A percentile compares a stretch with the other conserved stretches of the same genome.
Evolutionary conservation across 2,329 filamentous ascomycete genomes (phyloP).

Genomic region (Fusarium sarcochroum): DNA sequence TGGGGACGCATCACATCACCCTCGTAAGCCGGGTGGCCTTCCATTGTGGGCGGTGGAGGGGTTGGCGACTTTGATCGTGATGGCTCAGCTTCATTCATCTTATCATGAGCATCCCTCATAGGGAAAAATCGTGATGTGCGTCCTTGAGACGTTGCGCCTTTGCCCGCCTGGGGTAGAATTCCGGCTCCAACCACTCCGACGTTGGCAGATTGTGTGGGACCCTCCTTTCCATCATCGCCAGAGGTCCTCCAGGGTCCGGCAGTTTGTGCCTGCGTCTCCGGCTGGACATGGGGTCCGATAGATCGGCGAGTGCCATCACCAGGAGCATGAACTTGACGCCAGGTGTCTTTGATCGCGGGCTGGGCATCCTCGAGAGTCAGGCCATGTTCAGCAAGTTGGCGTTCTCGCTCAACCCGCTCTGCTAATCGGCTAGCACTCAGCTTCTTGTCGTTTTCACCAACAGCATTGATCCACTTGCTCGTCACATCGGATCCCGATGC

Average conservation of each 20-base stretch:
- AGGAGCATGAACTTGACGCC: slow-evolving; percentile 61
- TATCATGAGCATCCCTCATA: slow-evolving; percentile 63
- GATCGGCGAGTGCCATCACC: slow-evolving; percentile 55
- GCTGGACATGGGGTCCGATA: slow-evolving; percentile 43
- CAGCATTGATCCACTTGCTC: slow-evolving; percentile 60
- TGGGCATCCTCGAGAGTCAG: slow-evolving; percentile 61
- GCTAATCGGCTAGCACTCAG: slow-evolving; percentile 56
- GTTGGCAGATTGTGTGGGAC: slow-evolving; percentile 38
- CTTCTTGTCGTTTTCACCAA: slow-evolving; percentile 63
- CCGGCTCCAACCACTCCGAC: slow-evolving; percentile 50
- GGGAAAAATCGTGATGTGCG: slow-evolving; percentile 75
- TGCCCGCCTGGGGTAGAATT: slow-evolving; percentile 49
- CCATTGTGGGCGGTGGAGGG: slow-evolving; percentile 79
- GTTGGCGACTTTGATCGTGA: slow-evolving; percentile 71
- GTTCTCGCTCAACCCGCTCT: slow-evolving; percentile 59
- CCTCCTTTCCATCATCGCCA: slow-evolving; percentile 50
- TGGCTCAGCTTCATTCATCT: slow-evolving; percentile 54
- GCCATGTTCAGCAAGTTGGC: slow-evolving; percentile 61
- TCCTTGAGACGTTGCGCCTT: slow-evolving; percentile 58
- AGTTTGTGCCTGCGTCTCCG: slow-evolving; percentile 50
- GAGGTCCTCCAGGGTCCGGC: slow-evolving; percentile 51
- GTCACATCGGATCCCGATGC: slow-evolving; percentile 52
- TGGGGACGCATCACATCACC: slow-evolving; percentile 75
- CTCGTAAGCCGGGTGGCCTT: slow-evolving; percentile 79
- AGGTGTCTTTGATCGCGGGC: slow-evolving; percentile 66